Percentiles rank a stretch among this genome's conserved stretches.
Evolutionary conservation across 345 rosid species (phyloP).

Genomic region (Corymbia maculata): DNA sequence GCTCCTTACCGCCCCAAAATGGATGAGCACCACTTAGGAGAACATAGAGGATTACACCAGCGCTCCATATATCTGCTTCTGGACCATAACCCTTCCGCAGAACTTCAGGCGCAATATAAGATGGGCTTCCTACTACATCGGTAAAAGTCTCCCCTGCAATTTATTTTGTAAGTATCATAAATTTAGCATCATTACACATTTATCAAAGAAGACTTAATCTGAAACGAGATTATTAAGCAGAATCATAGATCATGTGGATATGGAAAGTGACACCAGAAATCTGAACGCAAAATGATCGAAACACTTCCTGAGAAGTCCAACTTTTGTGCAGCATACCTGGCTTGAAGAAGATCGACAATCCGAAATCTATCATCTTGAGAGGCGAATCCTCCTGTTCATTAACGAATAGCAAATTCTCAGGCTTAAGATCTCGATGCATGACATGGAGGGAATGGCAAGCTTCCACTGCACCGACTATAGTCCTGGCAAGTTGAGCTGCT

Average conservation of each 20-base stretch:
- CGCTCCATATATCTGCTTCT: slow-evolving; percentile 89
- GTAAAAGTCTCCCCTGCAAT: slow-evolving; percentile 52
- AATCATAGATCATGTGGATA: background rate
- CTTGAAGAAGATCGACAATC: slow-evolving; percentile 1
- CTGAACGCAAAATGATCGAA: background rate
- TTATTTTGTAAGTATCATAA: background rate
- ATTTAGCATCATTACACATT: background rate
- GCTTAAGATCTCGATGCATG: slow-evolving; percentile 1
- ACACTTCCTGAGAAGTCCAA: background rate
- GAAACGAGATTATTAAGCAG: background rate
- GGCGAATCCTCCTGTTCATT: background rate
- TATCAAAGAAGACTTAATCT: background rate
- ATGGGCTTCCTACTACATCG: slow-evolving; percentile 90
- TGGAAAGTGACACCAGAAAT: background rate
- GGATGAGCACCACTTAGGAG: slow-evolving; percentile 81
- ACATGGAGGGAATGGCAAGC: background rate
- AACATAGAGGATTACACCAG: slow-evolving; percentile 79
- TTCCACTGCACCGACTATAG: background rate
- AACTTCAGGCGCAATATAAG: slow-evolving; percentile 82
- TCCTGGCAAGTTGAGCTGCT: slow-evolving; percentile 3
- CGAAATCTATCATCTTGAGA: slow-evolving; percentile 1
- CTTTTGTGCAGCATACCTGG: background rate
- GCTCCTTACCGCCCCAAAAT: slow-evolving; percentile 72
- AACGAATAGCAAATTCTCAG: slow-evolving; percentile 1
- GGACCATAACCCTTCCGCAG: slow-evolving; percentile 54